These are phyloP conservation scores for Ustilago esculenta DNA, from an alignment of 1,284 basidiomycete genomes.

Conservation along the genomic window DNA sequence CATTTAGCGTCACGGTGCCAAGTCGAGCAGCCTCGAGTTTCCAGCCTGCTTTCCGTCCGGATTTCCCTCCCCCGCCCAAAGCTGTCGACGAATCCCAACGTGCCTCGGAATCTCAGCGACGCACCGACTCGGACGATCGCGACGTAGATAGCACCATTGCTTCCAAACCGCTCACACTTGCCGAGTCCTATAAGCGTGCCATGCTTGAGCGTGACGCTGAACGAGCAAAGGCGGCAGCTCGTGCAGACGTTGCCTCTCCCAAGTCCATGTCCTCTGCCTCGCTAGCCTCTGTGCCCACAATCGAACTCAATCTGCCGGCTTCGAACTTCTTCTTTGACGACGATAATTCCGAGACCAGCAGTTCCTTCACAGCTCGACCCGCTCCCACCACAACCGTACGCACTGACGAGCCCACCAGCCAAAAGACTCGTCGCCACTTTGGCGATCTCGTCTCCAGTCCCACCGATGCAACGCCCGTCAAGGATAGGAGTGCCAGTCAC, in stretches of 20 bases:
- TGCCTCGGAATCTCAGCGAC: not conserved
- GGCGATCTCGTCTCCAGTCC: not conserved
- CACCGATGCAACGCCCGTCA: not conserved
- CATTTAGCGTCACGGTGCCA: slow-evolving; percentile 9
- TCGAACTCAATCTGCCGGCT: slow-evolving; percentile 42
- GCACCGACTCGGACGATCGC: not conserved
- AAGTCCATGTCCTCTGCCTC: not conserved
- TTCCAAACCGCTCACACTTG: slow-evolving; percentile 17
- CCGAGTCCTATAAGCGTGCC: slow-evolving; percentile 36
- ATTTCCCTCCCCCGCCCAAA: not conserved
- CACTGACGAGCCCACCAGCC: not conserved
- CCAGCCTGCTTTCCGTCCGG: not conserved
- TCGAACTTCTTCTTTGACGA: slow-evolving; percentile 37
- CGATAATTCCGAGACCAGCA: slow-evolving; percentile 1
- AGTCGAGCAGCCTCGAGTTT: slow-evolving; percentile 9
- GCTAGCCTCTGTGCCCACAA: slow-evolving; percentile 17
- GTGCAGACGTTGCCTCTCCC: not conserved
- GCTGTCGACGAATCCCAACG: not conserved
- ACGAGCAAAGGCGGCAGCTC: slow-evolving; percentile 9
- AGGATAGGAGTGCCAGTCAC: slow-evolving; percentile 4
- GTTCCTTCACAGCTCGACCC: not conserved
- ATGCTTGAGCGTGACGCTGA: slow-evolving; percentile 36
- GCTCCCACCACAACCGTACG: not conserved
- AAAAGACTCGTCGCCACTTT: not conserved
- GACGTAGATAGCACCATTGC: slow-evolving; percentile 8